A percentile compares a stretch with the other conserved stretches of the same genome.
These are phyloP conservation scores for Cutaneotrichosporon daszewskae DNA, from an alignment of 1,284 basidiomycete genomes.

Conservation along the genomic window DNA sequence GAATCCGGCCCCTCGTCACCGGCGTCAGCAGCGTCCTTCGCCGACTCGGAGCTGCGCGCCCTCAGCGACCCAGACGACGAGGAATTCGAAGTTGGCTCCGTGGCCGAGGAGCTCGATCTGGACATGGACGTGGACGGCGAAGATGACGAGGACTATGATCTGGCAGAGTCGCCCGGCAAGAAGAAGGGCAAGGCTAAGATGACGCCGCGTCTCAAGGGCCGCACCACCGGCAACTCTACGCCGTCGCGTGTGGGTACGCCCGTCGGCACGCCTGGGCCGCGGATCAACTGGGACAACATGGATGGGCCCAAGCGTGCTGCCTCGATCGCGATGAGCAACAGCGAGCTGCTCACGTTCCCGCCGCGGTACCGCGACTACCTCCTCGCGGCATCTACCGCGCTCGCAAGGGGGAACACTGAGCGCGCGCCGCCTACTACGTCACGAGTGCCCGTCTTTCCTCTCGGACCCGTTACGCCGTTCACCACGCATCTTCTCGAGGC, in stretches of 20 bases:
- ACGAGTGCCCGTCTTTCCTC: conserved; percentile 15
- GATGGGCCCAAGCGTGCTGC: not conserved
- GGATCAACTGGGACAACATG: not conserved
- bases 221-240: not conserved
- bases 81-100: not conserved
- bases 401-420: not conserved
- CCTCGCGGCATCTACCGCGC: not conserved
- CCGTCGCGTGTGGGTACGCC: too few species aligned
- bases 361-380: conserved; percentile 12
- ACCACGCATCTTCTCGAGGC: conserved; percentile 16
- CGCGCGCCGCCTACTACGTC: not conserved
- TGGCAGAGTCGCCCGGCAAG: conserved; percentile 1
- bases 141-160: conserved; percentile 2
- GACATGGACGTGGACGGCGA: not conserved
- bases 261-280: not conserved
- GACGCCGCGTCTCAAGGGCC: not conserved
- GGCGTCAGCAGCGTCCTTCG: not conserved
- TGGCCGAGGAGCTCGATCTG: not conserved
- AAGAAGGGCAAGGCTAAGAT: not conserved
- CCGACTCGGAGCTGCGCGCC: not conserved
- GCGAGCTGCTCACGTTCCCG: conserved; percentile 5
- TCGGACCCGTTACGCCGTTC: conserved; percentile 30
- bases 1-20: too few species aligned
- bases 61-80: not conserved
- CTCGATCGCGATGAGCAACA: not conserved